Conservation (phyloP, 2,329 filamentous ascomycete genomes). For the Sporothrix sp. region DNA sequence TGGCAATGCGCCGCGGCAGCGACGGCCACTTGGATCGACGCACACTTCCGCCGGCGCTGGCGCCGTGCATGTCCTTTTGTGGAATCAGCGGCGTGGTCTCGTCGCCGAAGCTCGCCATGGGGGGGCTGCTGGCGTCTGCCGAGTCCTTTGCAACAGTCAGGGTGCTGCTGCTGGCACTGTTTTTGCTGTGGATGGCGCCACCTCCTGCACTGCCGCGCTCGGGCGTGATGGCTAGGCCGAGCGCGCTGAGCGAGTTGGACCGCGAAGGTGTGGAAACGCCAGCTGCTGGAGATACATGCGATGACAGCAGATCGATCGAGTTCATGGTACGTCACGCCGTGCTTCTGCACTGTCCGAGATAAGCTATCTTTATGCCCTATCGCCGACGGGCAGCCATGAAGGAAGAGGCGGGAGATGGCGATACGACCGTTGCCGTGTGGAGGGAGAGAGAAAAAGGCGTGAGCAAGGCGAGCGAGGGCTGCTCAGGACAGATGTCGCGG, state of each 20-base stretch:
- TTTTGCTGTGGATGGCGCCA: conserved; percentile 26
- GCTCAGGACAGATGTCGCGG: too few relatives aligned
- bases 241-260: conserved; percentile 50
- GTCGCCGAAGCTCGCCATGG: conserved; percentile 27
- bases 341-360: too few relatives aligned
- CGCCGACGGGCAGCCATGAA: conserved; percentile 45
- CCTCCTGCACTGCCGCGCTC: conserved; percentile 30
- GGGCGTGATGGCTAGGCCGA: conserved; percentile 38
- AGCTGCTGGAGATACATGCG: conserved; percentile 59
- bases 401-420: not conserved
- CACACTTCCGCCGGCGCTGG: conserved; percentile 11
- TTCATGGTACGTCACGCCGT: conserved; percentile 62
- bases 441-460: too few relatives aligned
- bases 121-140: conserved; percentile 9
- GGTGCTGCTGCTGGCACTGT: conserved; percentile 21
- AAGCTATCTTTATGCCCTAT: conserved; percentile 13
- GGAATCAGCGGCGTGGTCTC: conserved; percentile 62
- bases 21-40: conserved; percentile 41
- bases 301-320: conserved; percentile 88
- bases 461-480: too few relatives aligned
- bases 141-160: not conserved
- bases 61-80: conserved; percentile 19
- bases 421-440: too few relatives aligned
- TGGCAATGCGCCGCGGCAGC: conserved; percentile 60
- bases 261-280: conserved; percentile 45